These are phyloP conservation scores for Gynandropsis gynandra DNA, from an alignment of 345 rosid species.

Conservation along the genomic window DNA sequence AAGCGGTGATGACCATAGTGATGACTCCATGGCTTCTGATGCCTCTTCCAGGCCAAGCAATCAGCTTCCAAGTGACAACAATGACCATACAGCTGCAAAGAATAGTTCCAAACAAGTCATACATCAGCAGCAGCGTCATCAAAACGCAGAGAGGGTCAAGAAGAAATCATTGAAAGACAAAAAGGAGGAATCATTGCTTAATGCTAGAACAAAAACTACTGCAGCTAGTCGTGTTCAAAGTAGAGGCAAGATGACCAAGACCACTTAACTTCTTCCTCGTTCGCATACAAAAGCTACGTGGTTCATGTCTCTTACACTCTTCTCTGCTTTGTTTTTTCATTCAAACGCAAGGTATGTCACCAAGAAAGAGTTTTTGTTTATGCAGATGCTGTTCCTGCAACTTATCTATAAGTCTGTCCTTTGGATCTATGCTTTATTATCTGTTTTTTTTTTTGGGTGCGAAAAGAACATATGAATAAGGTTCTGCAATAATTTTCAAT, in stretches of 20 bases:
- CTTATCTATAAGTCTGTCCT: conserved; percentile 4
- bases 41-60: conserved; percentile 65
- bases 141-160: conserved; percentile 23
- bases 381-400: conserved; percentile 21
- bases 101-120: conserved; percentile 26
- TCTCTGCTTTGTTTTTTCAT: conserved; percentile 15
- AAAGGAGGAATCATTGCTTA: conserved; percentile 28
- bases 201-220: conserved; percentile 31
- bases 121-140: conserved; percentile 22
- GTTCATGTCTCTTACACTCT: conserved; percentile 22
- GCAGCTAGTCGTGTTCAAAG: conserved; percentile 38
- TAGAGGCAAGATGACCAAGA: conserved; percentile 40
- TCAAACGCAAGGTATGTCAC: conserved; percentile 7
- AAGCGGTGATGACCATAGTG: conserved; percentile 33
- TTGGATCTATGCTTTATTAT: conserved; percentile 22
- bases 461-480: too few species aligned
- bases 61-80: conserved; percentile 26
- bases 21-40: conserved; percentile 76
- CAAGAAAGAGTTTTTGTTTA: conserved; percentile 17
- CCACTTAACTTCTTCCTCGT: conserved; percentile 26
- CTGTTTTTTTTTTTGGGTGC: conserved; percentile 2
- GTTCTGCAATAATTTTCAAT: too few species aligned
- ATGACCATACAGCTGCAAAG: conserved; percentile 28
- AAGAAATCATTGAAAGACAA: conserved; percentile 22
- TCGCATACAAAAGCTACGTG: conserved; percentile 6